phyloP scores from a whole-genome alignment of 768 basidiomycete genomes.

The Russula abietina region DNA sequence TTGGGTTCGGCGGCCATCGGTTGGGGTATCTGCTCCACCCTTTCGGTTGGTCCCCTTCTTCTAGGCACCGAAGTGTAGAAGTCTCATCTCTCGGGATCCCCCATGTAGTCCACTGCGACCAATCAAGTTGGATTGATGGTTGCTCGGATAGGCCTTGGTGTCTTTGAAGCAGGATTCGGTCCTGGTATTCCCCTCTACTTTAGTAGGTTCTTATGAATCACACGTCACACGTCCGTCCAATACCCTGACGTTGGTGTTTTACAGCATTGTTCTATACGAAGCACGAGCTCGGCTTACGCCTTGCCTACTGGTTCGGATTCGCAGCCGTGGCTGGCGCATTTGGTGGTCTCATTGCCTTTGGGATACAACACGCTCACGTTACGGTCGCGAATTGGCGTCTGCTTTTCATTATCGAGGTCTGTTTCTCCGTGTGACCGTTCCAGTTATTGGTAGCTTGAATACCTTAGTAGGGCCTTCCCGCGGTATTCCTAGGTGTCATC shows the following conservation, averaged over 20 bases:
- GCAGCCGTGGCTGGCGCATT: conserved; percentile 82
- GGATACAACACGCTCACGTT: conserved; percentile 55
- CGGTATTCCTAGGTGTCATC: conserved; percentile 55
- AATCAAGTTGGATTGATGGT: conserved; percentile 54
- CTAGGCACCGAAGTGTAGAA: not conserved
- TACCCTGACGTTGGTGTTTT: not conserved
- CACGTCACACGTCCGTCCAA: not conserved
- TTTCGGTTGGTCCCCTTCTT: conserved; percentile 44
- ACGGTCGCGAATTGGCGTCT: conserved; percentile 52
- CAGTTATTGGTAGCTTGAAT: not conserved
- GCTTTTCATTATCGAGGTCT: conserved; percentile 69
- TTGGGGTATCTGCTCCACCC: conserved; percentile 71
- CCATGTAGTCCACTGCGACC: conserved; percentile 51
- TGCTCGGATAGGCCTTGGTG: conserved; percentile 56
- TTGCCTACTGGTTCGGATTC: conserved; percentile 81
- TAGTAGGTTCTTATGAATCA: conserved; percentile 41
- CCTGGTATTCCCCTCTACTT: conserved; percentile 75
- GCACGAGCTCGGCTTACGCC: conserved; percentile 63
- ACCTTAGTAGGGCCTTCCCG: conserved; percentile 51
- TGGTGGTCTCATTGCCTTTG: conserved; percentile 78
- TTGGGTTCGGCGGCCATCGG: conserved; percentile 59
- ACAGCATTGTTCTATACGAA: conserved; percentile 75
- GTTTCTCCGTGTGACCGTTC: conserved; percentile 1
- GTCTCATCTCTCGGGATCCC: not conserved
- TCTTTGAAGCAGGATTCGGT: conserved; percentile 75